Evolutionary conservation across 75 land plant species (phyloP).

Genomic region (Picea sitchensis): DNA sequence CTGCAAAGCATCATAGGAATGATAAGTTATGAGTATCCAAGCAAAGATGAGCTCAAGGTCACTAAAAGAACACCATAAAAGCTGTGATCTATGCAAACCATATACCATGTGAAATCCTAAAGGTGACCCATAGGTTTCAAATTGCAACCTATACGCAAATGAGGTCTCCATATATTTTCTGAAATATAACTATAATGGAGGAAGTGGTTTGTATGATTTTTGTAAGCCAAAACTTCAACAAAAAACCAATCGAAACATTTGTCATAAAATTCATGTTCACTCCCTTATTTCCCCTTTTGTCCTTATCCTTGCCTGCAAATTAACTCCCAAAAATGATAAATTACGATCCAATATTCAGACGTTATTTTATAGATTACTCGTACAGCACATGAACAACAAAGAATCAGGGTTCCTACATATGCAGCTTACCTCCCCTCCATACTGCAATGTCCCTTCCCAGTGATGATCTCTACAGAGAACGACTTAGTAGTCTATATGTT

Average conservation of each 20-base stretch:
- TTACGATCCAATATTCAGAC: neutral
- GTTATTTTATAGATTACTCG: neutral
- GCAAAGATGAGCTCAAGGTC: neutral
- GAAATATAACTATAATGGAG: neutral
- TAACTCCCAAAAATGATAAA: neutral
- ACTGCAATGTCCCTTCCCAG: too few species aligned
- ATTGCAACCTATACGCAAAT: neutral
- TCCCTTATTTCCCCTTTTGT: neutral
- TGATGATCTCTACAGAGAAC: too few species aligned
- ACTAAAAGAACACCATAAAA: too few species aligned
- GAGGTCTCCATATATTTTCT: neutral
- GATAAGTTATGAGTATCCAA: neutral
- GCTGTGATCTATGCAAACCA: neutral
- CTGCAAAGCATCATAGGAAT: constrained; percentile 21
- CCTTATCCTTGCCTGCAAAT: neutral
- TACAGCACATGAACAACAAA: neutral
- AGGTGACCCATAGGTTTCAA: neutral
- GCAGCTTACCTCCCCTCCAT: neutral
- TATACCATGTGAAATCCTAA: neutral
- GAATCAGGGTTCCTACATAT: neutral
- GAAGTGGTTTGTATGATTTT: neutral
- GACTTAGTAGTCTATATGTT: too few species aligned
- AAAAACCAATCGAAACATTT: neutral
- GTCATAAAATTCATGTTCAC: neutral
- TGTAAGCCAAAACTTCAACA: neutral